These are phyloP conservation scores for Cyclostephanos tholiformis DNA, from an alignment of 108 stramenopile genomes.

Conservation along the genomic window DNA sequence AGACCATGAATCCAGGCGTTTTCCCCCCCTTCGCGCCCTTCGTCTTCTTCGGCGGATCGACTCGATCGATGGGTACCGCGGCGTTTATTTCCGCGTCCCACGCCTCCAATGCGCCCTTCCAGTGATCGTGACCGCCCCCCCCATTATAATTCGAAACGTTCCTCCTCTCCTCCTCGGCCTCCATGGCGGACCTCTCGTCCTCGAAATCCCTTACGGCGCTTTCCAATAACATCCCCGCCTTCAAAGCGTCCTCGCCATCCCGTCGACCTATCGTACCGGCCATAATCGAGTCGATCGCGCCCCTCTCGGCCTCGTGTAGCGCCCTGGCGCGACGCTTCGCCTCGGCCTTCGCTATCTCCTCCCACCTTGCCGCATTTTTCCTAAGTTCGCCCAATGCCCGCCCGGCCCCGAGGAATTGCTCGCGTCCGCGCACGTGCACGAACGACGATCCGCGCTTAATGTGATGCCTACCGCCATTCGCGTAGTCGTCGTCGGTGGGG, in stretches of 20 bases:
- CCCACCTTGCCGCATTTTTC: slow-evolving; percentile 30
- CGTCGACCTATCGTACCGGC: slow-evolving; percentile 14
- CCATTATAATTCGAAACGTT: neutral
- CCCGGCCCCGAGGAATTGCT: slow-evolving; percentile 6
- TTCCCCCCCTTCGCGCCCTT: slow-evolving; percentile 2
- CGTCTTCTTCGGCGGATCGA: neutral
- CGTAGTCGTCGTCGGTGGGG: slow-evolving; percentile 19
- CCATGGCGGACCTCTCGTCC: slow-evolving; percentile 5
- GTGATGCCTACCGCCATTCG: slow-evolving; percentile 13
- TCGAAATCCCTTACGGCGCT: slow-evolving; percentile 30
- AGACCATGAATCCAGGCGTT: slow-evolving; percentile 68
- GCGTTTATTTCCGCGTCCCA: slow-evolving; percentile 26
- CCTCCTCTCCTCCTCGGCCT: slow-evolving; percentile 7
- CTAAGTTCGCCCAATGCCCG: slow-evolving; percentile 24
- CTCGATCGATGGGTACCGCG: neutral
- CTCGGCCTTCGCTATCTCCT: slow-evolving; percentile 18
- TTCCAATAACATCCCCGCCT: slow-evolving; percentile 25
- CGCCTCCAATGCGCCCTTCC: slow-evolving; percentile 19
- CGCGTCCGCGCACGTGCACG: slow-evolving; percentile 36
- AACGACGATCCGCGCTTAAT: slow-evolving; percentile 28
- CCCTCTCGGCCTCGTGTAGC: slow-evolving; percentile 10
- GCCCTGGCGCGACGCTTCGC: slow-evolving; percentile 7
- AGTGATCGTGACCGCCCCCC: slow-evolving; percentile 12
- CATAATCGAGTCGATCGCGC: slow-evolving; percentile 7
- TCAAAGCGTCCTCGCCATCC: slow-evolving; percentile 36